phyloP scores from a whole-genome alignment of 305 asterid genomes.

The Solanum hybrid region DNA sequence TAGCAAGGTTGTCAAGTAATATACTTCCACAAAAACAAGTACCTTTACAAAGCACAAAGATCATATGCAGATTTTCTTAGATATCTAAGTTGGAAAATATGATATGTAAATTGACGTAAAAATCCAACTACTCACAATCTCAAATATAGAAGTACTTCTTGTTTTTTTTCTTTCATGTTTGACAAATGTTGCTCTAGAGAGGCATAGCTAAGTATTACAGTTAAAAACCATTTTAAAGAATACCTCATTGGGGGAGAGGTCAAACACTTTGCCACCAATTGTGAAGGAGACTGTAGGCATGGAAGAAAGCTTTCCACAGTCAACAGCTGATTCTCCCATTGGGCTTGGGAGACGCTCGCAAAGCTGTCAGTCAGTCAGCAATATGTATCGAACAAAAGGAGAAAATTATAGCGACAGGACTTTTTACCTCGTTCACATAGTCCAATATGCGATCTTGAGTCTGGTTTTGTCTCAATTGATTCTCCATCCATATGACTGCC shows the following conservation, averaged over 20 bases:
- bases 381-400: slow-evolving; percentile 5
- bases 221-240: neutral
- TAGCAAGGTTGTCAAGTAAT: neutral
- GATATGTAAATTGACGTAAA: neutral
- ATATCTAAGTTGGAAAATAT: neutral
- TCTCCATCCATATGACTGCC: slow-evolving; percentile 96
- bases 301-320: slow-evolving; percentile 49
- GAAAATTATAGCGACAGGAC: neutral
- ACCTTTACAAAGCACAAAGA: neutral
- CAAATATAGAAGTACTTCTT: neutral
- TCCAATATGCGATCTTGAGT: slow-evolving; percentile 68
- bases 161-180: neutral
- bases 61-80: neutral
- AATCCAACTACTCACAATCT: neutral
- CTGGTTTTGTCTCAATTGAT: slow-evolving; percentile 64
- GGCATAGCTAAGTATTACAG: neutral
- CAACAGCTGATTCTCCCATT: slow-evolving; percentile 76
- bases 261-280: slow-evolving; percentile 61
- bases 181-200: neutral
- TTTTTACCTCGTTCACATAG: slow-evolving; percentile 60
- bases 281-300: slow-evolving; percentile 77
- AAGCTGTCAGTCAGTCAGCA: slow-evolving; percentile 33
- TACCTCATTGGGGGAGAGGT: slow-evolving; percentile 73
- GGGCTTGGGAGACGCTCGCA: slow-evolving; percentile 86
- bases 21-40: neutral